Conservation (phyloP, 768 basidiomycete species). For the Trametes punicea region DNA sequence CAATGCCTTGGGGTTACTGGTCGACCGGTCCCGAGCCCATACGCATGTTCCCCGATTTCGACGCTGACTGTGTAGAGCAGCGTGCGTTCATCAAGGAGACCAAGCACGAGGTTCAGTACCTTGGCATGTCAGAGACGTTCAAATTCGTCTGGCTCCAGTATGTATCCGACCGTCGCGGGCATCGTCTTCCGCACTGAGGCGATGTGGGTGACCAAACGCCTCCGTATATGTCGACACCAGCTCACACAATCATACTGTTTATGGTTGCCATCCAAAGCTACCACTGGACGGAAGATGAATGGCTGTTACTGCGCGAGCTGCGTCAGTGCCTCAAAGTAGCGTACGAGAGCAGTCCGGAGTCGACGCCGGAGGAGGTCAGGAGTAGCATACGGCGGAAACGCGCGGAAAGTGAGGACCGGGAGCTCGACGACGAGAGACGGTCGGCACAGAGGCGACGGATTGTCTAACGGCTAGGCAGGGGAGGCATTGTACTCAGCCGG, state of each 20-base stretch:
- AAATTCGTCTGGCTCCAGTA: conserved; percentile 3
- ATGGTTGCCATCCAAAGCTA: not conserved
- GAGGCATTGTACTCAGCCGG: no score
- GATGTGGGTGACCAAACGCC: not conserved
- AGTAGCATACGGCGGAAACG: not conserved
- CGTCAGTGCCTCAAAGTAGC: not conserved
- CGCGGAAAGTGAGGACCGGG: not conserved
- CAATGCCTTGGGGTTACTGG: conserved; percentile 9
- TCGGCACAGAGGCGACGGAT: not conserved
- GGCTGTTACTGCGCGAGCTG: not conserved
- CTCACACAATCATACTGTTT: not conserved
- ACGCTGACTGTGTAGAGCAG: not conserved
- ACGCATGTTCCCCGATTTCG: not conserved
- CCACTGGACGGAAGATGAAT: not conserved
- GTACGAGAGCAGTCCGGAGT: not conserved
- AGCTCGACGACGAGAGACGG: not conserved
- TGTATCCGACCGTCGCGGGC: not conserved
- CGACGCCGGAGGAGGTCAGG: not conserved
- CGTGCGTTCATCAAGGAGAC: not conserved
- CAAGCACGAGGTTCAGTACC: not conserved
- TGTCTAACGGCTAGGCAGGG: no score
- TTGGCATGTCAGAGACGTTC: not conserved
- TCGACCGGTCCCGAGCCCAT: not conserved
- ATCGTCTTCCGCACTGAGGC: conserved; percentile 7
- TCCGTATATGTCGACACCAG: not conserved